A percentile compares a stretch with the other conserved stretches of the same genome.
Evolutionary conservation across 495 filamentous ascomycete genomes (phyloP).

Genomic region (Penicillium subrubescens): DNA sequence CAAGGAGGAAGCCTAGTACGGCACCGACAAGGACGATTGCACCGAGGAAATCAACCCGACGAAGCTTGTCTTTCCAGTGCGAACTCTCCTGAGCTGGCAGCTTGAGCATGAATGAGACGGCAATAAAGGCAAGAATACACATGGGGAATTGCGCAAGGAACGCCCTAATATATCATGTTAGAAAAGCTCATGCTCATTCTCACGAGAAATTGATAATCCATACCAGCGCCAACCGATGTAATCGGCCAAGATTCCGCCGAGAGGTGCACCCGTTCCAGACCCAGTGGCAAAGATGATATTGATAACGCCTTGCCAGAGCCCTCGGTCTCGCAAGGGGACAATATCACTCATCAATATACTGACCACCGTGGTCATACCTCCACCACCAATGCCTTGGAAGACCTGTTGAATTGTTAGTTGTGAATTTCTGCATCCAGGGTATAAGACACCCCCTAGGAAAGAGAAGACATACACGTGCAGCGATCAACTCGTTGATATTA

Average conservation of each 20-base stretch:
- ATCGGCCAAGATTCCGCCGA: slow-evolving; percentile 74
- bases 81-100: slow-evolving; percentile 57
- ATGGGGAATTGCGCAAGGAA: slow-evolving; percentile 74
- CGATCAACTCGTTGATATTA: slow-evolving; percentile 70
- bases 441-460: not conserved
- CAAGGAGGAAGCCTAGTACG: slow-evolving; percentile 71
- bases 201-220: slow-evolving; percentile 15
- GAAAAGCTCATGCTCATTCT: not conserved
- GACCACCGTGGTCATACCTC: slow-evolving; percentile 82
- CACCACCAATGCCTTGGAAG: slow-evolving; percentile 77
- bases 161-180: slow-evolving; percentile 48
- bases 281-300: slow-evolving; percentile 79
- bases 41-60: slow-evolving; percentile 79
- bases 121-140: slow-evolving; percentile 65
- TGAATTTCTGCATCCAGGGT: not conserved
- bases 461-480: slow-evolving; percentile 52
- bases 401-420: slow-evolving; percentile 25
- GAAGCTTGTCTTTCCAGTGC: slow-evolving; percentile 65
- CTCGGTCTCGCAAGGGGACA: slow-evolving; percentile 73
- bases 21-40: slow-evolving; percentile 70
- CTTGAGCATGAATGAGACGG: slow-evolving; percentile 64
- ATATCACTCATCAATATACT: slow-evolving; percentile 79
- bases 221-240: slow-evolving; percentile 83
- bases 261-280: slow-evolving; percentile 67
- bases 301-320: slow-evolving; percentile 79